These are phyloP conservation scores for Priceomyces carsonii DNA, from an alignment of 805 yeast species.

Conservation along the genomic window DNA sequence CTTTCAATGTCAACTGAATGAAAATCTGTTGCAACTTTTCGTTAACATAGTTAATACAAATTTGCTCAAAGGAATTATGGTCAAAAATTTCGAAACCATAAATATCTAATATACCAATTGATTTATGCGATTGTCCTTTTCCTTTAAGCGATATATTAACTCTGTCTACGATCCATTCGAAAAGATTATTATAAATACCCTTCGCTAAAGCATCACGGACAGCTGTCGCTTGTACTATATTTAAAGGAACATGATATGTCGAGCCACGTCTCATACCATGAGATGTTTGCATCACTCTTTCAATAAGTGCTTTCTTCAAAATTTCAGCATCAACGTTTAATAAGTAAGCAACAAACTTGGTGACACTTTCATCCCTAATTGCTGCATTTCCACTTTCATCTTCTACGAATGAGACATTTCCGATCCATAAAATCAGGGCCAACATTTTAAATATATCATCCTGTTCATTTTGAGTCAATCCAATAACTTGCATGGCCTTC, in stretches of 20 bases:
- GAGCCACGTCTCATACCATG: conserved; percentile 92
- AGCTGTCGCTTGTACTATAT: conserved; percentile 89
- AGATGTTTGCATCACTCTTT: conserved; percentile 84
- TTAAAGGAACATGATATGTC: conserved; percentile 90
- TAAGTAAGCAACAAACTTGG: conserved; percentile 90
- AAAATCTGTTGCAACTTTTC: conserved; percentile 96
- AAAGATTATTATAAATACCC: conserved; percentile 87
- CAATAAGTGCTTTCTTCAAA: conserved; percentile 67
- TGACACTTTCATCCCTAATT: conserved; percentile 84
- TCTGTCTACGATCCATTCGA: conserved; percentile 95
- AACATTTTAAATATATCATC: conserved; percentile 85
- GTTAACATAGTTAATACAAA: conserved; percentile 93
- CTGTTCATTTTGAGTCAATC: conserved; percentile 78
- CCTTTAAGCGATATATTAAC: conserved; percentile 75
- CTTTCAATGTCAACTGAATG: conserved; percentile 90
- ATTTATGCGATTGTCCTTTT: conserved; percentile 41
- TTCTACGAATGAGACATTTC: conserved; percentile 84
- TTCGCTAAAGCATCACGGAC: conserved; percentile 95
- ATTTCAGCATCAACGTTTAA: conserved; percentile 74
- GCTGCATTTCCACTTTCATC: conserved; percentile 84
- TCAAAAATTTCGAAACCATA: conserved; percentile 97
- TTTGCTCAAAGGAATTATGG: conserved; percentile 91
- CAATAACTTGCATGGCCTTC: conserved; percentile 85
- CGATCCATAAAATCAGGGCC: conserved; percentile 90
- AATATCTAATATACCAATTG: conserved; percentile 92